Base-by-base conservation (phyloP, 495 filamentous ascomycete species). In the Penicillium canescens region DNA sequence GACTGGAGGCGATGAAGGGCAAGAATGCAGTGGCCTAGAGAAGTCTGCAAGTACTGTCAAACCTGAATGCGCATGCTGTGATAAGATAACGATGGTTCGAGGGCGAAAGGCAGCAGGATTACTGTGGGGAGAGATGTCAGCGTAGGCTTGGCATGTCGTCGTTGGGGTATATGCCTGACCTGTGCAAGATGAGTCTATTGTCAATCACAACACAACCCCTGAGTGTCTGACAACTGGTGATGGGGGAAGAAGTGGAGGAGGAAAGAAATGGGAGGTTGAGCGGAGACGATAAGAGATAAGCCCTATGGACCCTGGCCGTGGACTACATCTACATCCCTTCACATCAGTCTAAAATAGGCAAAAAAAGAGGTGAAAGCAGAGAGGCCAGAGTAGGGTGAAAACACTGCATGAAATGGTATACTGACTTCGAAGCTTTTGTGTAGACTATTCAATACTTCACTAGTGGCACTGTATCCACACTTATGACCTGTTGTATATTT, bases 101-200 rank as follows among this genome's bases (percentile, higher is more conserved):
- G 31, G 52, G 38, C 48, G 12, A 51, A 57, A 63, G 64, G 65
- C 62, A 65, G 56, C 62, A 65, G 31, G 46, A 59, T 62, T 65
- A 35, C 45, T 39, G 36, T 24, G 31, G 41, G 31, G 35, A n/a
- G n/a, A 18, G 13, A n/a, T 18, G 50, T 54, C 40, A 54, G 54
- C 45, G 33, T 41, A 36, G 21, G 24, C 42, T 52, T 57, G 46
- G 59, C 50, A 35, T 20, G 12, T 23, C 26, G 23, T 12, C 3
- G 34, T 31, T 12, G 13, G 9, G 9, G 3, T 1, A 4, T 41
- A 21, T 41, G 3, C 41, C 31, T 13, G 20, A 43, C 40, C 39
- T 37, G 13, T 45, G 21, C 10, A 14, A 41, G 20, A 21, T 37
- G 6, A 24, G 3, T 21, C 14, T 3, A 26, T 3, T n/a, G 28